A percentile compares a stretch with the other conserved stretches of the same genome.
phyloP scores from a whole-genome alignment of 2,329 filamentous ascomycete species.

The Verticillium tricorpus region DNA sequence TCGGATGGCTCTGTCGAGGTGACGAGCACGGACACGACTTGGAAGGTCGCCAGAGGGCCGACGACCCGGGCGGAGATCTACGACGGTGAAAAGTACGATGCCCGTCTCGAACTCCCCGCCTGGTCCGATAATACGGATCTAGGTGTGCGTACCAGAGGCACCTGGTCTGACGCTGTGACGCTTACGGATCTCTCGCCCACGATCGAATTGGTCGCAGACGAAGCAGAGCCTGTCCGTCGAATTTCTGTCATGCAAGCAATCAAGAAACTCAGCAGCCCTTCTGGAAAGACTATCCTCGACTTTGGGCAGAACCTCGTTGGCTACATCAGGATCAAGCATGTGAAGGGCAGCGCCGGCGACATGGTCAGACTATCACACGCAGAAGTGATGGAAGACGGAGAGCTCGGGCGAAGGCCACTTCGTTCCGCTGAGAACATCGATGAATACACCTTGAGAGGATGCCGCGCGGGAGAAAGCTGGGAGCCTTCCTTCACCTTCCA shows the following conservation, averaged over 20 bases:
- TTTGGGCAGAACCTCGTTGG: constrained; percentile 41
- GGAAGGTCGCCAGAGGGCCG: constrained; percentile 1
- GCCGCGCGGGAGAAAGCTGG: constrained; percentile 2
- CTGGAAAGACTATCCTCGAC: constrained; percentile 33
- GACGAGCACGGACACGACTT: background rate
- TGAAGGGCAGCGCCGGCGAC: constrained; percentile 15
- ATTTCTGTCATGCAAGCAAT: constrained; percentile 4
- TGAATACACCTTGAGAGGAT: too few species aligned
- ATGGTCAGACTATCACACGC: constrained; percentile 30
- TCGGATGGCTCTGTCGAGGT: background rate
- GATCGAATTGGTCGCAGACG: too few species aligned
- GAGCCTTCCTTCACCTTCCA: constrained; percentile 47
- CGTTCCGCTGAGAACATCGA: too few species aligned
- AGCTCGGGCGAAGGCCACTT: constrained; percentile 20
- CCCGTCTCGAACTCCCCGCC: background rate
- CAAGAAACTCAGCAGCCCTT: constrained; percentile 21
- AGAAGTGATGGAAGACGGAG: constrained; percentile 36
- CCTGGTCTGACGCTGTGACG: too few species aligned
- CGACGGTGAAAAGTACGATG: constrained; percentile 10
- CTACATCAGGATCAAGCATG: constrained; percentile 17
- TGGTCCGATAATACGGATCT: background rate
- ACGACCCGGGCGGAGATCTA: constrained; percentile 8
- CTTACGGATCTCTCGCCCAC: too few species aligned
- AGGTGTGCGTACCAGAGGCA: background rate
- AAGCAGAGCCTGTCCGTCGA: too few species aligned